These are phyloP conservation scores for Diplotaxis tenuifolia DNA, from an alignment of 345 rosid genomes.

Conservation along the genomic window DNA sequence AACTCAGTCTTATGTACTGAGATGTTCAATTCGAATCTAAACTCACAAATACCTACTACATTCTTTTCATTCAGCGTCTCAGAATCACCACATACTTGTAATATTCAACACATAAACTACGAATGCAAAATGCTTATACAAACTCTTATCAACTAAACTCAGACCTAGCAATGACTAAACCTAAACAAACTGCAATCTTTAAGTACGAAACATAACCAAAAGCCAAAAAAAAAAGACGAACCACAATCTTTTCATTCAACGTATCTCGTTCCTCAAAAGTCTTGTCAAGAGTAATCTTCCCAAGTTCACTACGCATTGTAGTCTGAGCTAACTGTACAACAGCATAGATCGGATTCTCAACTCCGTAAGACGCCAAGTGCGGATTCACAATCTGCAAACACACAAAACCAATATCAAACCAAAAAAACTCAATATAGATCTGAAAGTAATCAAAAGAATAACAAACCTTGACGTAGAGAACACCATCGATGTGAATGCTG, in stretches of 20 bases:
- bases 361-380: constrained; percentile 81
- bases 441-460: neutral
- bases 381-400: constrained; percentile 86
- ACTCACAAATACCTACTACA: neutral
- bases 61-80: too few relatives aligned
- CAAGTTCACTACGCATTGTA: constrained; percentile 96
- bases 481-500: constrained; percentile 89
- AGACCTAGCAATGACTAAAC: neutral
- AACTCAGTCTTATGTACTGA: too few relatives aligned
- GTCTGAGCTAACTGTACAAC: constrained; percentile 94
- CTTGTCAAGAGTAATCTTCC: constrained; percentile 95
- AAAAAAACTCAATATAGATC: neutral
- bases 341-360: constrained; percentile 89
- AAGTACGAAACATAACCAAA: neutral
- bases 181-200: neutral
- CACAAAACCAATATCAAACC: too few relatives aligned
- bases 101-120: neutral
- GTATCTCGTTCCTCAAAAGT: constrained; percentile 95
- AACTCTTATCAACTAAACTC: neutral
- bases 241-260: constrained; percentile 92
- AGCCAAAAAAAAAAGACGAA: constrained; percentile 33
- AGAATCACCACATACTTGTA: neutral
- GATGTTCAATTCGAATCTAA: neutral
- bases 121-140: neutral
- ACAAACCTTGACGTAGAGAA: constrained; percentile 79